These are phyloP conservation scores for Rosa persica DNA, from an alignment of 306 rosid genomes.

Conservation along the genomic window DNA sequence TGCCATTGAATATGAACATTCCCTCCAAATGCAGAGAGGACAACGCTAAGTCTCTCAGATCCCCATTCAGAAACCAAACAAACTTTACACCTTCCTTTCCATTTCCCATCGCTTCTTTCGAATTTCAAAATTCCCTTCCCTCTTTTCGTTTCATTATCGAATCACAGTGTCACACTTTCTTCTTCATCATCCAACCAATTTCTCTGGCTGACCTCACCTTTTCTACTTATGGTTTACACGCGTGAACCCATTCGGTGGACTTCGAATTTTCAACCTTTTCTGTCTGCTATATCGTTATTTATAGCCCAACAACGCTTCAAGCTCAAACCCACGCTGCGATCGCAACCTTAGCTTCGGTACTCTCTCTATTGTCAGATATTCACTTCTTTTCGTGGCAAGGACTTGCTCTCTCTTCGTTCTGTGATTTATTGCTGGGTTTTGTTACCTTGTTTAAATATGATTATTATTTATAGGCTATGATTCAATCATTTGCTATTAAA, in stretches of 20 bases:
- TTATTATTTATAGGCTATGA: neutral
- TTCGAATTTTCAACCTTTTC: conserved; percentile 19
- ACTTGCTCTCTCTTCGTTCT: neutral
- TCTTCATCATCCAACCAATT: neutral
- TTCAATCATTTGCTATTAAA: neutral
- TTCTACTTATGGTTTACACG: neutral
- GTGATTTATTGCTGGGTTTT: neutral
- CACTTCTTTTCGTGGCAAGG: neutral
- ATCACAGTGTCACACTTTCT: neutral
- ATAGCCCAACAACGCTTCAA: neutral
- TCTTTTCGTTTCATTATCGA: neutral
- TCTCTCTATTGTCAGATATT: neutral
- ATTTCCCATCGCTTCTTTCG: neutral
- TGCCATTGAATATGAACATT: conserved; percentile 1
- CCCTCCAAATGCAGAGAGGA: neutral
- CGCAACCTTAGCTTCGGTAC: conserved; percentile 26
- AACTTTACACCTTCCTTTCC: neutral
- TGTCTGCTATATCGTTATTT: conserved; percentile 2
- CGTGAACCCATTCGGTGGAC: conserved; percentile 29
- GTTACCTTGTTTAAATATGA: neutral
- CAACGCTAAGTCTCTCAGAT: neutral
- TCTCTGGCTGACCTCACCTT: neutral
- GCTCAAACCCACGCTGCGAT: conserved; percentile 7
- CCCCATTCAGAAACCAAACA: neutral
- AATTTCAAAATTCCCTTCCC: neutral